Evolutionary conservation across 1,284 basidiomycete genomes (phyloP).

Genomic region (Boletus semigastroideus): DNA sequence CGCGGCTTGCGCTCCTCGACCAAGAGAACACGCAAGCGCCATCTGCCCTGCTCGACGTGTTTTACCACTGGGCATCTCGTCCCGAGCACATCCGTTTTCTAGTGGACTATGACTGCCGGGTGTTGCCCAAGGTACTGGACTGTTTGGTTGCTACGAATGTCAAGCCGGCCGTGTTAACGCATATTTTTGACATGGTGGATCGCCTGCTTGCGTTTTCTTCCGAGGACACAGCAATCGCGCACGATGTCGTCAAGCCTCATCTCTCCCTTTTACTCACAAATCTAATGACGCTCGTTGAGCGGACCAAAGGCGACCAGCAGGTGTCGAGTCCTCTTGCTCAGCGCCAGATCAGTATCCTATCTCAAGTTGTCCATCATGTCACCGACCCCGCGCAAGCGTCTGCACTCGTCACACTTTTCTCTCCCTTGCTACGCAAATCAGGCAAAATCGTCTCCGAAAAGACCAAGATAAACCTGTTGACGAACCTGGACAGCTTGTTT

Average conservation of each 20-base stretch:
- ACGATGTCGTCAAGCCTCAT: slow-evolving; percentile 71
- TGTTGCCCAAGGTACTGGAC: slow-evolving; percentile 78
- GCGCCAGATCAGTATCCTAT: slow-evolving; percentile 81
- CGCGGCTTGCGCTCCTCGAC: slow-evolving; percentile 75
- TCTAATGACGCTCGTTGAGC: slow-evolving; percentile 71
- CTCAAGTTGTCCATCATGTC: slow-evolving; percentile 77
- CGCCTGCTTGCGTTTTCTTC: slow-evolving; percentile 61
- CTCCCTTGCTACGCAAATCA: slow-evolving; percentile 81
- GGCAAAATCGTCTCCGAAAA: slow-evolving; percentile 81
- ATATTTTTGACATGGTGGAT: slow-evolving; percentile 88
- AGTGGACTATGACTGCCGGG: slow-evolving; percentile 65
- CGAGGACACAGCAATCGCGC: slow-evolving; percentile 49
- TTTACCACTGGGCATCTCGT: slow-evolving; percentile 75
- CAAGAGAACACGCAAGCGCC: slow-evolving; percentile 92
- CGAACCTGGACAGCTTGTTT: slow-evolving; percentile 74
- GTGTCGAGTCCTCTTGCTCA: slow-evolving; percentile 76
- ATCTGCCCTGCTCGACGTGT: slow-evolving; percentile 86
- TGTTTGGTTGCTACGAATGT: slow-evolving; percentile 84
- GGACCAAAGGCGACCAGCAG: slow-evolving; percentile 53
- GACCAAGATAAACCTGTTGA: slow-evolving; percentile 83
- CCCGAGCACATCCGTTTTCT: slow-evolving; percentile 63
- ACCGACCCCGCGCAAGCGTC: slow-evolving; percentile 72
- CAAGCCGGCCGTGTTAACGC: slow-evolving; percentile 80
- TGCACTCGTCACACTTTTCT: slow-evolving; percentile 73
- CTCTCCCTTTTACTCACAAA: slow-evolving; percentile 76